Evolutionary conservation across 225 moss, liverwort and hornwort genomes (phyloP), one percentile per base, ranked within the genome.

Genomic region (Straminergon stramineum): DNA sequence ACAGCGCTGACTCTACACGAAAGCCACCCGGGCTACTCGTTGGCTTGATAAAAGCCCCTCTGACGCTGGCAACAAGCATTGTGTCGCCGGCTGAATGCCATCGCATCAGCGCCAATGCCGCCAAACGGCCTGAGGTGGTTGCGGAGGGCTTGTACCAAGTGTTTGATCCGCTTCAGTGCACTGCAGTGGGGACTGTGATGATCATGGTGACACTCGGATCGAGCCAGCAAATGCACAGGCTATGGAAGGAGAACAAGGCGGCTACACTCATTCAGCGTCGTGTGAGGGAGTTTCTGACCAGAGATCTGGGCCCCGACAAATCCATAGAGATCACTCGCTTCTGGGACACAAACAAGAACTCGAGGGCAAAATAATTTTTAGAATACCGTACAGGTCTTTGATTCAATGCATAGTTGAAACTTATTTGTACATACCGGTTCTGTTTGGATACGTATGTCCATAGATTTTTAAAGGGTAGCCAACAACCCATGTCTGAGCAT

Each of bases 211-310:
- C 88, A 34, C 80, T 92, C 19, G 94, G 92, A 74, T 56, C 68
- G 43, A 75, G 82, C 13, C 87, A 86, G 34, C 90, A 90, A 81
- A 66, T 92, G 82, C 48, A 57, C 45, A 86, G 66, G 68, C 77
- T 92, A 27, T 86, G 90, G 89, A 84, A 85, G 21, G 90, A 73
- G 32, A 91, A 91, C 34, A 88, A 85, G 65, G 94, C 90, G 20
- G 91, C 94, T 13, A 91, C 69, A 19, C 82, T 92, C 69, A 93
- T 92, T n/a, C 90, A 93, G 28, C 84, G 91, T 73, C 66, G 73
- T 88, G 87, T 91, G 35, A 80, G 86, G 78, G 86, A 91, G 56
- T 91, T 87, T 23, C 34, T 93, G 31, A 75, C 82, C 12, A 86
- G 84, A 20, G 76, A 37, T 48, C 43, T 89, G 12, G 81, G 71